Percentiles rank a stretch among this genome's conserved stretches.
phyloP scores from a whole-genome alignment of 2,329 filamentous ascomycete genomes.

The Penicillium sclerotigenum region DNA sequence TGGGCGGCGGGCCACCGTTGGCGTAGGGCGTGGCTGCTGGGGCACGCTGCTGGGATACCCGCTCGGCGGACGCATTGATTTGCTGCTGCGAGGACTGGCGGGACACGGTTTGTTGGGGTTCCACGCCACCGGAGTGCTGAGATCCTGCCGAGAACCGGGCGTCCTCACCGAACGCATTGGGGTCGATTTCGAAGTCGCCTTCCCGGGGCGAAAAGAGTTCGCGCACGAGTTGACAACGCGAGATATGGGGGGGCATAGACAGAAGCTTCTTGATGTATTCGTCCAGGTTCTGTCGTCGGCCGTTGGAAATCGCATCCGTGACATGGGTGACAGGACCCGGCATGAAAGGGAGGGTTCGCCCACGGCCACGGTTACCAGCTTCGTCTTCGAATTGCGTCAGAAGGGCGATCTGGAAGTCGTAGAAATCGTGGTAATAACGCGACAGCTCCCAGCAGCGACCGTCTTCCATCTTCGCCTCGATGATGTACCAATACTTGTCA shows the following conservation, averaged over 20 bases:
- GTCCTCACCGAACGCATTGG: conserved; percentile 61
- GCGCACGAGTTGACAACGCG: conserved; percentile 77
- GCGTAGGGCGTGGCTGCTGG: conserved; percentile 33
- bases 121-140: conserved; percentile 63
- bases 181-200: conserved; percentile 90
- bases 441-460: conserved; percentile 89
- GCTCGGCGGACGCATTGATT: conserved; percentile 50
- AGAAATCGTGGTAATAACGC: conserved; percentile 96
- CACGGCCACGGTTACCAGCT: conserved; percentile 79
- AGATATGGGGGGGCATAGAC: conserved; percentile 77
- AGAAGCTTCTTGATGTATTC: conserved; percentile 93
- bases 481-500: conserved; percentile 98
- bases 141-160: conserved; percentile 72
- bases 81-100: conserved; percentile 65
- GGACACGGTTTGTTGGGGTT: conserved; percentile 59
- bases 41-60: conserved; percentile 40
- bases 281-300: conserved; percentile 85
- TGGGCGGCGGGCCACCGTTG: conserved; percentile 42
- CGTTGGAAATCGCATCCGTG: conserved; percentile 95
- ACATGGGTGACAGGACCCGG: conserved; percentile 96
- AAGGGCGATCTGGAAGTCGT: conserved; percentile 95
- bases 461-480: conserved; percentile 86
- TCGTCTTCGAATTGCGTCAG: conserved; percentile 88
- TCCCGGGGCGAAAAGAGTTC: conserved; percentile 87
- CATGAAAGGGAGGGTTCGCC: conserved; percentile 91